Evolutionary conservation across 2,329 filamentous ascomycete species (phyloP).

Genomic region (Calcarisporium arbuscula): DNA sequence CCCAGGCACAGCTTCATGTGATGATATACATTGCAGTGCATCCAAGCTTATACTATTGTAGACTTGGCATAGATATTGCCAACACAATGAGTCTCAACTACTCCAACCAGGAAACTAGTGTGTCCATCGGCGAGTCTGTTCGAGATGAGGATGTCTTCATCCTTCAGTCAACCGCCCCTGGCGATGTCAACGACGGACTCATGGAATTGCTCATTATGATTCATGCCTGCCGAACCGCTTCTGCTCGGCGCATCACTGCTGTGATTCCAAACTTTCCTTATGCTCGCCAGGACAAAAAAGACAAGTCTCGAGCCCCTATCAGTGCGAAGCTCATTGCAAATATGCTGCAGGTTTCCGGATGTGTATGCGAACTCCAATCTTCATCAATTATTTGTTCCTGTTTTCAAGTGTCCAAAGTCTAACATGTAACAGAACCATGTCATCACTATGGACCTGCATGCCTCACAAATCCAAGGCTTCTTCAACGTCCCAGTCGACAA

Average conservation of each 20-base stretch:
- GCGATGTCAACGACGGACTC: constrained; percentile 94
- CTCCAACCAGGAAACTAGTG: constrained; percentile 81
- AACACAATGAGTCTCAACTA: constrained; percentile 79
- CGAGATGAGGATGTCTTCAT: constrained; percentile 98
- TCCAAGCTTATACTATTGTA: constrained; percentile 34
- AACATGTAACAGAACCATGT: constrained; percentile 39
- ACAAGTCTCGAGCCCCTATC: constrained; percentile 88
- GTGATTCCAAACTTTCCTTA: constrained; percentile 97
- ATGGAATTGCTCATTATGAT: constrained; percentile 99
- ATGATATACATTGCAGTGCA: too few relatives aligned
- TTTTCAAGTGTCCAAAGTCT: too few relatives aligned
- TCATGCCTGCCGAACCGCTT: constrained; percentile 69
- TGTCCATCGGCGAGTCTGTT: constrained; percentile 93
- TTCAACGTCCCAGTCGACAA: constrained; percentile 76
- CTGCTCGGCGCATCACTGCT: constrained; percentile 84
- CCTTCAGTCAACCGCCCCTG: constrained; percentile 86
- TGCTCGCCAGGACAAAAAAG: constrained; percentile 95
- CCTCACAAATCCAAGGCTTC: constrained; percentile 91
- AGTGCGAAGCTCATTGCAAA: constrained; percentile 94
- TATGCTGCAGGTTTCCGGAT: constrained; percentile 93
- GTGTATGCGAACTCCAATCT: constrained; percentile 31
- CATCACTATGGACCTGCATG: constrained; percentile 95
- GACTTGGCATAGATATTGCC: constrained; percentile 69
- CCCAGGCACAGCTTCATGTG: constrained; percentile 13
- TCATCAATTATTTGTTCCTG: neutral